A percentile compares a stretch with the other conserved stretches of the same genome.
Evolutionary conservation across 179 eudicot species (phyloP).

Genomic region (Silene vulgaris): DNA sequence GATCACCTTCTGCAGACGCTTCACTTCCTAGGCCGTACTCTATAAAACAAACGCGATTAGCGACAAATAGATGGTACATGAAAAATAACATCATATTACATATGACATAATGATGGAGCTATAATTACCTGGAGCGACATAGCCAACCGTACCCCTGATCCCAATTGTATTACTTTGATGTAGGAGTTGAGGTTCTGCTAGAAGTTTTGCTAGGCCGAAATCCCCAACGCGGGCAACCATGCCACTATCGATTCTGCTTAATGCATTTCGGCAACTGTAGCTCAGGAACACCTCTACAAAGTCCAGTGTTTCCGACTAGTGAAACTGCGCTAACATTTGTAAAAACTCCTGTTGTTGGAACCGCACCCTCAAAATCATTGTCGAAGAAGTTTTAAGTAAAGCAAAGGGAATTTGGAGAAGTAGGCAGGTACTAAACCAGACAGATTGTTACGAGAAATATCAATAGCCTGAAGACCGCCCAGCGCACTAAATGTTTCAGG

Average conservation of each 20-base stretch:
- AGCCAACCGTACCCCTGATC: conserved; percentile 15
- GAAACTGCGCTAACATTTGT: not conserved
- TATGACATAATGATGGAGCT: no score
- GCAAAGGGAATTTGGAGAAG: conserved; percentile 12
- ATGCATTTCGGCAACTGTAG: conserved; percentile 20
- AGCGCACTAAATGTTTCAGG: conserved; percentile 4
- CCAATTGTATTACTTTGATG: conserved; percentile 5
- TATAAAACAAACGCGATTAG: not conserved
- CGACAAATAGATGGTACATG: not conserved
- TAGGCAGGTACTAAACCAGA: conserved; percentile 17
- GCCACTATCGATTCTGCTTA: not conserved
- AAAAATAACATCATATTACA: no score
- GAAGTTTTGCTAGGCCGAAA: conserved; percentile 11
- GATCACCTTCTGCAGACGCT: conserved; percentile 18
- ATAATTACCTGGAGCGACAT: conserved; percentile 12
- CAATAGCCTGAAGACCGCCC: conserved; percentile 21
- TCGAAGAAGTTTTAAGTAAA: conserved; percentile 2
- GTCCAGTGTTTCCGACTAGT: not conserved
- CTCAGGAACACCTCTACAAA: conserved; percentile 27
- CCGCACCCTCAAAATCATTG: conserved; percentile 13
- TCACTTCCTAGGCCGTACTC: conserved; percentile 26
- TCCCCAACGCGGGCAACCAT: conserved; percentile 16
- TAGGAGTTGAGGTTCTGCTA: not conserved
- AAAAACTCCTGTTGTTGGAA: conserved; percentile 22
- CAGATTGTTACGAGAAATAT: conserved; percentile 19